A percentile compares a stretch with the other conserved stretches of the same genome.
phyloP scores from a whole-genome alignment of 1,139 yeast genomes.

The Suhomyces yuchorum region DNA sequence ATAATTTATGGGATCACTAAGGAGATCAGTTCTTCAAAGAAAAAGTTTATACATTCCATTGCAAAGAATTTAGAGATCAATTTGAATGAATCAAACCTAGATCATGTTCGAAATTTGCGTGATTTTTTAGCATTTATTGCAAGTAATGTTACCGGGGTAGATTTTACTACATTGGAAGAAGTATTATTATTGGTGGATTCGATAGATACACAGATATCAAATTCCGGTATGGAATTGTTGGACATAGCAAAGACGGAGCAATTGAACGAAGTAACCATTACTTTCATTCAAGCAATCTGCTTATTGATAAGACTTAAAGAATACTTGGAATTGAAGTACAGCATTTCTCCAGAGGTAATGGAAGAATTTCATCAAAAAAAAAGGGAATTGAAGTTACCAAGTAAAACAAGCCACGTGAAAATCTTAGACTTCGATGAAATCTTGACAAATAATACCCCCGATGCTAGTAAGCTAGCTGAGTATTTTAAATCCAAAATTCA shows the following conservation, averaged over 20 bases:
- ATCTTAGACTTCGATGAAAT: background rate
- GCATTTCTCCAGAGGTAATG: constrained; percentile 25
- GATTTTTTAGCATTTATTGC: background rate
- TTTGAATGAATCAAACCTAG: constrained; percentile 6
- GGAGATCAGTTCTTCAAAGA: constrained; percentile 45
- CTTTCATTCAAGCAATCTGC: constrained; percentile 24
- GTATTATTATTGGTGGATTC: constrained; percentile 18
- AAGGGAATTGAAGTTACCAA: constrained; percentile 28
- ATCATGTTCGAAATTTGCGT: background rate
- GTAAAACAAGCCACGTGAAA: constrained; percentile 16
- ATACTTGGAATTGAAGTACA: constrained; percentile 24
- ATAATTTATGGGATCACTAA: constrained; percentile 47
- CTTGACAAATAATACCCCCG: background rate
- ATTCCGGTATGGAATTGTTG: constrained; percentile 40
- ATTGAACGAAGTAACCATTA: background rate
- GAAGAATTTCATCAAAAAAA: constrained; percentile 29
- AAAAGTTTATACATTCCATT: constrained; percentile 43
- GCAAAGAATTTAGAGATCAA: constrained; percentile 27
- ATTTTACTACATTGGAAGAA: constrained; percentile 38
- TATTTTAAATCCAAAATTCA: background rate
- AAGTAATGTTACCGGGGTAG: background rate
- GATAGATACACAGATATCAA: constrained; percentile 21
- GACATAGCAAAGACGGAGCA: constrained; percentile 19
- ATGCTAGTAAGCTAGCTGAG: background rate
- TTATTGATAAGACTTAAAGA: constrained; percentile 26